A percentile compares a stretch with the other conserved stretches of the same genome.
These are phyloP conservation scores for Scolecobasidium constrictum DNA, from an alignment of 2,329 filamentous ascomycete species.

Conservation along the genomic window DNA sequence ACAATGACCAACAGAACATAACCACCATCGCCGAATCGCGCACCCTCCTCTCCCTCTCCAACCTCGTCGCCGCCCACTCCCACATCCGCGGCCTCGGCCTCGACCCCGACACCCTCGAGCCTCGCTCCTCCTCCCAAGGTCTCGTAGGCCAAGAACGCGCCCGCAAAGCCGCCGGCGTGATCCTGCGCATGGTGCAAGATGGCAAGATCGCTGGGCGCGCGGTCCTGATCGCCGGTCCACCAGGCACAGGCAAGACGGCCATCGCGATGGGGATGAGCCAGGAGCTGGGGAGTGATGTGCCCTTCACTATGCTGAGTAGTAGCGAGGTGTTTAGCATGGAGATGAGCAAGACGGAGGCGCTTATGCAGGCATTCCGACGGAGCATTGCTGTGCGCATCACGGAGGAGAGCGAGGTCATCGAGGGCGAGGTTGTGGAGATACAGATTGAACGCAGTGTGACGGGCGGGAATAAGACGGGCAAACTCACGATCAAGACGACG, in stretches of 20 bases:
- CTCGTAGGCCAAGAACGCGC: constrained; percentile 95
- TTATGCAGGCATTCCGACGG: constrained; percentile 97
- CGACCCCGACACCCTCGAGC: constrained; percentile 81
- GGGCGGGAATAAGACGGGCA: constrained; percentile 93
- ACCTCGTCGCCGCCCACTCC: constrained; percentile 95
- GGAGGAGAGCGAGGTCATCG: constrained; percentile 98
- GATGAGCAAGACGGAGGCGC: constrained; percentile 98
- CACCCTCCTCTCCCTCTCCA: constrained; percentile 92
- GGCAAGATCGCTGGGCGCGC: constrained; percentile 96
- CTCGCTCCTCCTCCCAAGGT: constrained; percentile 75
- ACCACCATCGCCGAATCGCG: constrained; percentile 88
- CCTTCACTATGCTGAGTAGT: constrained; percentile 89
- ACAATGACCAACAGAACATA: constrained; percentile 29
- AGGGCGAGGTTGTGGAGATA: constrained; percentile 97
- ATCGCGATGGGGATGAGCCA: constrained; percentile 99
- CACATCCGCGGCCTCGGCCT: constrained; percentile 95
- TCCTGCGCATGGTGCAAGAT: constrained; percentile 97
- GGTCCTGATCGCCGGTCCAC: constrained; percentile 87
- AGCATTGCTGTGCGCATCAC: constrained; percentile 97
- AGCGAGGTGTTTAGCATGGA: constrained; percentile 98
- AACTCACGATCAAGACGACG: constrained; percentile 97
- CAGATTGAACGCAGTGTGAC: constrained; percentile 96
- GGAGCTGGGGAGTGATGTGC: constrained; percentile 84
- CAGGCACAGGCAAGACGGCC: constrained; percentile 94
- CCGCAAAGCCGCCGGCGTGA: constrained; percentile 88